Conservation (phyloP, 2,329 filamentous ascomycete species). For the Monosporascus sp. region DNA sequence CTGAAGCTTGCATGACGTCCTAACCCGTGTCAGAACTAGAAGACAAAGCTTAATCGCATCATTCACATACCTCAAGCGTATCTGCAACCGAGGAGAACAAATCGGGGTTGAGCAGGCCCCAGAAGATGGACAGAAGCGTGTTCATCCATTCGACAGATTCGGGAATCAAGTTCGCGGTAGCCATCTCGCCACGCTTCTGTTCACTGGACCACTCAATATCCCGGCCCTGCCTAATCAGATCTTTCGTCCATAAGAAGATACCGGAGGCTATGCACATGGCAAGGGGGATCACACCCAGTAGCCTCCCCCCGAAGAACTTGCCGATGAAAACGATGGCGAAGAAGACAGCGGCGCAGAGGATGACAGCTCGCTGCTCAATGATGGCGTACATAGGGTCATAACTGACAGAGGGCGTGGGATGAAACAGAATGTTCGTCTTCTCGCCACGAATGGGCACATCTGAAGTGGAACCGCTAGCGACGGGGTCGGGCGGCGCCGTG, state of each 20-base stretch:
- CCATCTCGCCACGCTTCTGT: conserved; percentile 76
- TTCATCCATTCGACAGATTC: conserved; percentile 98
- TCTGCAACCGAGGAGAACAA: conserved; percentile 94
- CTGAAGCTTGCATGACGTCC: conserved; percentile 95
- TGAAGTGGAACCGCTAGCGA: conserved; percentile 75
- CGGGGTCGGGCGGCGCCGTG: conserved; percentile 83
- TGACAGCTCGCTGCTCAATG: conserved; percentile 69
- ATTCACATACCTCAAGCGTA: conserved; percentile 58
- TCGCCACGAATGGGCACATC: conserved; percentile 95
- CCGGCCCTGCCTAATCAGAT: conserved; percentile 74
- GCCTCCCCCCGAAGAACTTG: conserved; percentile 70
- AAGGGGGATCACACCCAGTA: conserved; percentile 73
- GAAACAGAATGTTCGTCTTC: conserved; percentile 94
- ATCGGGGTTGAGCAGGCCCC: conserved; percentile 90
- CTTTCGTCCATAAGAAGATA: conserved; percentile 86
- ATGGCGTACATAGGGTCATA: conserved; percentile 82
- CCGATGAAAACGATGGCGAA: conserved; percentile 71
- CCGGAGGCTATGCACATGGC: conserved; percentile 68
- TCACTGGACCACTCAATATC: conserved; percentile 87
- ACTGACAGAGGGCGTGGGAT: conserved; percentile 84
- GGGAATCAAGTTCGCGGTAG: conserved; percentile 82
- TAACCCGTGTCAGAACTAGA: conserved; percentile 21
- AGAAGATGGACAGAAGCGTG: conserved; percentile 74
- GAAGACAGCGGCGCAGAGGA: conserved; percentile 67
- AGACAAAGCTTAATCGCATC: not conserved